These are phyloP conservation scores for Colletotrichum tofieldiae DNA, from an alignment of 2,329 filamentous ascomycete species.

Conservation along the genomic window DNA sequence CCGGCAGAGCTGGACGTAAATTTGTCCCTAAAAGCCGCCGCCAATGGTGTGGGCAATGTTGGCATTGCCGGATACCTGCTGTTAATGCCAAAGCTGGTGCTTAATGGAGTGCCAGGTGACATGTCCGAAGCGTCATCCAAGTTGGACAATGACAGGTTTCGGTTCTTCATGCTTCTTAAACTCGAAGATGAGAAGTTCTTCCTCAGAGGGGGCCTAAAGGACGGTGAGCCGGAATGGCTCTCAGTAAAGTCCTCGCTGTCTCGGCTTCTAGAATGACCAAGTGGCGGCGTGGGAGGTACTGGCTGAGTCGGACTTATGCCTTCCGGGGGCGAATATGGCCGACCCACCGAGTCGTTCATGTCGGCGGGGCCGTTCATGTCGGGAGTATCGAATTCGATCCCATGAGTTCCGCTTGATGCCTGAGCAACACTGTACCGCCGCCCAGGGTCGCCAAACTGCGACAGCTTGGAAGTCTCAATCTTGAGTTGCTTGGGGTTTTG, in stretches of 20 bases:
- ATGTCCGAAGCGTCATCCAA: conserved; percentile 75
- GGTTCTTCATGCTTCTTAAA: conserved; percentile 79
- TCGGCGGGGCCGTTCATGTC: not conserved
- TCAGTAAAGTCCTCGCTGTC: conserved; percentile 57
- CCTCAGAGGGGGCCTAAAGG: conserved; percentile 65
- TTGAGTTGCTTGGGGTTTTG: conserved; percentile 87
- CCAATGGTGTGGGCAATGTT: conserved; percentile 77
- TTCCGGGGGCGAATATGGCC: conserved; percentile 39
- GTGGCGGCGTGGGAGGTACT: conserved; percentile 45
- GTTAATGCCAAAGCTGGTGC: conserved; percentile 72
- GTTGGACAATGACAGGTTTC: conserved; percentile 79
- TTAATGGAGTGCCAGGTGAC: conserved; percentile 83
- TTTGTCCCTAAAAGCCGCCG: conserved; percentile 73
- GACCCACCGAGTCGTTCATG: conserved; percentile 4
- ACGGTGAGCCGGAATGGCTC: conserved; percentile 68
- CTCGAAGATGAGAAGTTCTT: conserved; percentile 83
- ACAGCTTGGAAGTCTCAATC: conserved; percentile 78
- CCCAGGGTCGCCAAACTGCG: conserved; percentile 23
- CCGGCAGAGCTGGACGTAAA: conserved; percentile 72
- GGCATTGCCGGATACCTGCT: conserved; percentile 70
- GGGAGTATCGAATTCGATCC: conserved; percentile 16
- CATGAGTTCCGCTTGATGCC: not conserved
- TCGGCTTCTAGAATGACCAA: conserved; percentile 49
- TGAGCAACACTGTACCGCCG: conserved; percentile 36
- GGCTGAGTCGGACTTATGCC: conserved; percentile 43